Evolutionary conservation across 2,329 filamentous ascomycete genomes (phyloP).

Genomic region (Aspergillus uvarum): DNA sequence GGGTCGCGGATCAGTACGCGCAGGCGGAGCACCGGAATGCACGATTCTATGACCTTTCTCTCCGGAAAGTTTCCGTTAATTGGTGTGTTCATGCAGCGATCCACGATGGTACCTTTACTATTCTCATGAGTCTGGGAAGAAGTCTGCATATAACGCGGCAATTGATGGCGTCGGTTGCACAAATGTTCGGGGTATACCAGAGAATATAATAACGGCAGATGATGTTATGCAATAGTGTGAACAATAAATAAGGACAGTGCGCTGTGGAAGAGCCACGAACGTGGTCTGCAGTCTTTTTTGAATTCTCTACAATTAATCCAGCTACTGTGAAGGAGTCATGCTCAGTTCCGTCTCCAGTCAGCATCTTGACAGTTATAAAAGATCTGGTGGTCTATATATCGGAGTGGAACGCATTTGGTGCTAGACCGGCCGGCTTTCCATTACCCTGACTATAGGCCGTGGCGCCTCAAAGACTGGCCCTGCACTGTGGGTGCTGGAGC

Average conservation of each 20-base stretch:
- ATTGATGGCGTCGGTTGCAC: constrained; percentile 17
- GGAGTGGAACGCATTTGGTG: too few relatives aligned
- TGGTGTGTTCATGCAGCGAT: constrained; percentile 22
- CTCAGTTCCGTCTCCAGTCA: constrained; percentile 1
- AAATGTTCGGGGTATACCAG: constrained; percentile 10
- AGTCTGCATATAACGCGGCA: constrained; percentile 17
- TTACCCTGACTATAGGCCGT: constrained; percentile 1
- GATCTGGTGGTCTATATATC: too few relatives aligned
- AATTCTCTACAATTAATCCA: constrained; percentile 1
- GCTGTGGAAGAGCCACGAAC: constrained; percentile 1
- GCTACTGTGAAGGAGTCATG: constrained; percentile 1
- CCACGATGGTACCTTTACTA: constrained; percentile 19
- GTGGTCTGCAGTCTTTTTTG: constrained; percentile 1
- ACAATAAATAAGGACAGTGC: not conserved
- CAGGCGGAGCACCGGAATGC: constrained; percentile 13
- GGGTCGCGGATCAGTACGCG: constrained; percentile 18
- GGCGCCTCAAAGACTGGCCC: not conserved
- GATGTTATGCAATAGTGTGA: not conserved
- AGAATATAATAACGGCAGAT: not conserved
- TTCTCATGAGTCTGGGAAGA: constrained; percentile 20
- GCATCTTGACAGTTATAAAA: constrained; percentile 1
- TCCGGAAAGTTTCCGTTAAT: constrained; percentile 19
- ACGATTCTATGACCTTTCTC: constrained; percentile 20
- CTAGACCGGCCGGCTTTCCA: not conserved
- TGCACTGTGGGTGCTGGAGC: too few relatives aligned